Base-by-base conservation (phyloP, 2,329 filamentous ascomycete species). In the Ilyonectria robusta region DNA sequence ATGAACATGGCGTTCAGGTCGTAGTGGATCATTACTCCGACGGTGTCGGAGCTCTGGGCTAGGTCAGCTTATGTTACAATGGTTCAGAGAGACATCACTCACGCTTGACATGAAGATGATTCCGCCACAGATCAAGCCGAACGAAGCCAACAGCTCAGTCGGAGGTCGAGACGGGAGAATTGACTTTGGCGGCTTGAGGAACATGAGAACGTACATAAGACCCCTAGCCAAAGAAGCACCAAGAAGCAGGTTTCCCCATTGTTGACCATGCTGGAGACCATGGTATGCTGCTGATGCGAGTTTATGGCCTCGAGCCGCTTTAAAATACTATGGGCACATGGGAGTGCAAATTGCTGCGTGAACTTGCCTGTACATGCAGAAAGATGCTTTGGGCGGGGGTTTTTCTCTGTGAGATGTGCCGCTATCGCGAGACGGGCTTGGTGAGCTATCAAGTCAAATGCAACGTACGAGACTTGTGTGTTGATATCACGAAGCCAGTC, bases 91-190 rank as follows among this genome's bases (percentile, higher is more conserved):
- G 21, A 23, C 21, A 23, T 23, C 21, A 89, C 91, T 85, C 84
- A 93, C 91, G 78, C 94, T 97, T 67, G 93, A 87, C 93, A 98
- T 97, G 82, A 98, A 98, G 61, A 98, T 91, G 53, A 97, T 85
- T 6, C 96, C 95, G 29, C 96, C 95, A 1, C 93, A 86, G 69
- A 97, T 93, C 66, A 98, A 85, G 46, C 94, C 96, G 78, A 98
- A 98, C 0, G 94, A 86, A 1, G 93, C 87, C 57, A 98, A 83
- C n/a, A 98, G 86, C 84, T 98, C 95, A 0, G 94, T 96, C 0
- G 95, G 95, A 9, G 95, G 95, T 29, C 95, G 90, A 40, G 93
- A 93, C 0, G 95, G 94, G 21, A 95, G 86, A 68, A 93, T 87
- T 0, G 94, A 97, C 31, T 85, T 91, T 2, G 95, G 94, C 17